Conservation (phyloP, 1,284 basidiomycete species). For the Amylostereum areolatum region DNA sequence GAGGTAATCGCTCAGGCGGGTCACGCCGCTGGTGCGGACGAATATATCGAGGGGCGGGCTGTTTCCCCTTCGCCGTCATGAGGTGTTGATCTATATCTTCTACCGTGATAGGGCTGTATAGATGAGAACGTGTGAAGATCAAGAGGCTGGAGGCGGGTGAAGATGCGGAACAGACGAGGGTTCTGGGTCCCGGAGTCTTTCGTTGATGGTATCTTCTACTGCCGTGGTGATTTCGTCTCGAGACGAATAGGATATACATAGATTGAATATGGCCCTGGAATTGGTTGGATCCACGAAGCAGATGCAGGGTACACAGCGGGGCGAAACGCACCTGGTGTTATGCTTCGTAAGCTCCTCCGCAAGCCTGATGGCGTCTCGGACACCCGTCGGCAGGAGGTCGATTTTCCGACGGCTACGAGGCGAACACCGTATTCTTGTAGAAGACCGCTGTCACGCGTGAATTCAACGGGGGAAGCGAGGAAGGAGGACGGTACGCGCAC, state of each 20-base stretch:
- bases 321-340: conserved; percentile 56
- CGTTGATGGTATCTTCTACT: conserved; percentile 46
- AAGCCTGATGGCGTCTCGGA: conserved; percentile 64
- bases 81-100: conserved; percentile 61
- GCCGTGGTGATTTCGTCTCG: conserved; percentile 88
- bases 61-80: conserved; percentile 57
- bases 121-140: conserved; percentile 10
- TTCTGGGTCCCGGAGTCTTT: conserved; percentile 18
- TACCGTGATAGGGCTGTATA: conserved; percentile 53
- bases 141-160: background rate
- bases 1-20: conserved; percentile 86
- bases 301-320: background rate
- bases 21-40: conserved; percentile 89
- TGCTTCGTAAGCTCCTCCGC: conserved; percentile 79
- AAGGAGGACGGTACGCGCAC: conserved; percentile 36
- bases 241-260: conserved; percentile 93
- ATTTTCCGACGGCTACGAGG: conserved; percentile 78
- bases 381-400: conserved; percentile 72
- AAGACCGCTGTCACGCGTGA: conserved; percentile 49
- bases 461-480: background rate
- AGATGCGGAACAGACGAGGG: no score
- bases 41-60: conserved; percentile 88
- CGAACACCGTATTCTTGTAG: conserved; percentile 80
- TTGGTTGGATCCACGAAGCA: no score
- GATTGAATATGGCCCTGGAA: conserved; percentile 80